Conservation (phyloP, 768 basidiomycete species). For the Leccinum boreale region DNA sequence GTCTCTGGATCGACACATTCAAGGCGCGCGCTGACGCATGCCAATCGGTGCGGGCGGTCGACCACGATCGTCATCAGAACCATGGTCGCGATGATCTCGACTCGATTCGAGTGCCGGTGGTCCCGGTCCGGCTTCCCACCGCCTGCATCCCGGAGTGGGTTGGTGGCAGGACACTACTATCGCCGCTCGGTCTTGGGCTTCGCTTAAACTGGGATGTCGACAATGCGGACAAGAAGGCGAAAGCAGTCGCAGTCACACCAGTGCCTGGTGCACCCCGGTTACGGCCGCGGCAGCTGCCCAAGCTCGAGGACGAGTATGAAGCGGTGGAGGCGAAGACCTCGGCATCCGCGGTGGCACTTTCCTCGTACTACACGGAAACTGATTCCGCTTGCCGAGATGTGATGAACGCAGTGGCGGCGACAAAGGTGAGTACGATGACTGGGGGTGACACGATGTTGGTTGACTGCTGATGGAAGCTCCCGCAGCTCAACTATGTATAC, state of each 20-base stretch:
- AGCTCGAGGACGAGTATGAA: neutral
- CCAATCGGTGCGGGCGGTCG: neutral
- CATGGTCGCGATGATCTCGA: neutral
- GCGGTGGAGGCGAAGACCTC: neutral
- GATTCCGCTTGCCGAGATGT: neutral
- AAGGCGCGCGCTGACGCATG: constrained; percentile 25
- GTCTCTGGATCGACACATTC: constrained; percentile 43
- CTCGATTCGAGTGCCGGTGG: neutral
- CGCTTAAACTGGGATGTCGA: neutral
- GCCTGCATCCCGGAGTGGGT: neutral
- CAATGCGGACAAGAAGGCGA: neutral
- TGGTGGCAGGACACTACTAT: neutral
- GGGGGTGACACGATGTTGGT: neutral
- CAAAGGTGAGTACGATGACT: constrained; percentile 9
- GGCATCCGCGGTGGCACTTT: neutral
- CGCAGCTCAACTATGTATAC: neutral
- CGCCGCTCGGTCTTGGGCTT: constrained; percentile 6
- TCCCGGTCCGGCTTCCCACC: neutral
- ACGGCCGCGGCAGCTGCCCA: constrained; percentile 17
- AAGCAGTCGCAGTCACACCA: neutral
- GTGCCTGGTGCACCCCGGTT: constrained; percentile 27
- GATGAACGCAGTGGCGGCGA: neutral
- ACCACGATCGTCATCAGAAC: neutral
- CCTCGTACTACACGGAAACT: neutral
- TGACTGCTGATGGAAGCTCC: neutral